Evolutionary conservation across 192 early-diverging fungal species (phyloP).

Genomic region (Entomortierella lignicola): DNA sequence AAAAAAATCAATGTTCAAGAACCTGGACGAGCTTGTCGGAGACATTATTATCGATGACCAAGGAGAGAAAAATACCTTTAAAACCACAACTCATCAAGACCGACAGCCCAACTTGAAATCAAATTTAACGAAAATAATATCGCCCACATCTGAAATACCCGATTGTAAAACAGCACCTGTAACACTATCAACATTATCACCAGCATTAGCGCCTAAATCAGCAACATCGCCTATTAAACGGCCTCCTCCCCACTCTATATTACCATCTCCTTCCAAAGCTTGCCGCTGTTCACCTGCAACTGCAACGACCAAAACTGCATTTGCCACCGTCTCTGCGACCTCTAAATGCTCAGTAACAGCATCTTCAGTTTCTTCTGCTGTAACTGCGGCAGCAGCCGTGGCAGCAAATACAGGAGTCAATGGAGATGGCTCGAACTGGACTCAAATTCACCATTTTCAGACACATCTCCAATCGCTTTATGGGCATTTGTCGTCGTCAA

Average conservation of each 20-base stretch:
- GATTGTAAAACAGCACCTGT: constrained; percentile 2
- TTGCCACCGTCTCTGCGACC: constrained; percentile 7
- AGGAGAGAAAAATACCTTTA: not conserved
- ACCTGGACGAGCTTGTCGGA: constrained; percentile 10
- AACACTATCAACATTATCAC: not conserved
- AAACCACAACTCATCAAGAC: not conserved
- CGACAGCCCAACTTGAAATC: not conserved
- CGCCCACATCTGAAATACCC: not conserved
- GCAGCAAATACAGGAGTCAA: not conserved
- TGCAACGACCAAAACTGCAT: constrained; percentile 9
- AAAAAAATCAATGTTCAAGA: constrained; percentile 21
- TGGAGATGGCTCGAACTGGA: not conserved
- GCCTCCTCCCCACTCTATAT: not conserved
- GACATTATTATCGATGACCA: not conserved
- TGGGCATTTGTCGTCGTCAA: constrained; percentile 1
- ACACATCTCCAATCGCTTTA: constrained; percentile 7
- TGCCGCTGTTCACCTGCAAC: not conserved
- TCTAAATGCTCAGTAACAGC: not conserved
- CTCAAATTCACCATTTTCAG: constrained; percentile 5
- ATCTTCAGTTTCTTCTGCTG: not conserved
- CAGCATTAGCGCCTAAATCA: no score
- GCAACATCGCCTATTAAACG: not conserved
- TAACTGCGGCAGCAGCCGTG: not conserved
- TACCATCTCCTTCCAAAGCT: not conserved
- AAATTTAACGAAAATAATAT: not conserved